Conservation (phyloP, 2,329 filamentous ascomycete genomes). For the Pseudocercospora fuligena region DNA sequence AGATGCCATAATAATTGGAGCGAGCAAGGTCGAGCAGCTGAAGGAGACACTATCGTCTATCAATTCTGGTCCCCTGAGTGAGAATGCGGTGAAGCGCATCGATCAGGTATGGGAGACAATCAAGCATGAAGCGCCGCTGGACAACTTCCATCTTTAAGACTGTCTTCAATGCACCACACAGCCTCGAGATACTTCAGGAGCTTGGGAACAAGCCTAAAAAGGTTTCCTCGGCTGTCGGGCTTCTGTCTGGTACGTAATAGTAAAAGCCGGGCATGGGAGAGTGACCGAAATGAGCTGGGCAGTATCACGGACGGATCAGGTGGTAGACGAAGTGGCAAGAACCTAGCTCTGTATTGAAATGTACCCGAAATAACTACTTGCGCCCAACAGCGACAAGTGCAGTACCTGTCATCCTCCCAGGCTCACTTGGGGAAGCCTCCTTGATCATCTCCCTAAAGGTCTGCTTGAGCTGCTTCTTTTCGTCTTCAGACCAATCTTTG, state of each 20-base stretch:
- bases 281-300: background rate
- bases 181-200: background rate
- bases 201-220: background rate
- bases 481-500: constrained; percentile 32
- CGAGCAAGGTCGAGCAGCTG: constrained; percentile 40
- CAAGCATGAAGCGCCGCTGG: constrained; percentile 42
- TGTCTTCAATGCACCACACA: background rate
- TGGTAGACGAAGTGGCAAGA: background rate
- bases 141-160: constrained; percentile 36
- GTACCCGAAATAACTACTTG: constrained; percentile 23
- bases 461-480: constrained; percentile 26
- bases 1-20: constrained; percentile 50
- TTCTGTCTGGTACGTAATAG: background rate
- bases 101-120: constrained; percentile 43
- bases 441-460: constrained; percentile 29
- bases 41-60: constrained; percentile 41
- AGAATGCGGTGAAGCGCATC: constrained; percentile 39
- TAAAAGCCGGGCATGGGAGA: background rate
- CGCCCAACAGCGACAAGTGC: constrained; percentile 36
- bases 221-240: background rate
- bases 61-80: constrained; percentile 39
- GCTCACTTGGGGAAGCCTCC: constrained; percentile 30
- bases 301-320: background rate
- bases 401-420: constrained; percentile 33
- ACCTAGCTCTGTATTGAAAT: background rate